Evolutionary conservation across 2,329 filamentous ascomycete genomes (phyloP), one percentile per base, ranked within the genome.

Genomic region (Clarireedia homoeocarpa): DNA sequence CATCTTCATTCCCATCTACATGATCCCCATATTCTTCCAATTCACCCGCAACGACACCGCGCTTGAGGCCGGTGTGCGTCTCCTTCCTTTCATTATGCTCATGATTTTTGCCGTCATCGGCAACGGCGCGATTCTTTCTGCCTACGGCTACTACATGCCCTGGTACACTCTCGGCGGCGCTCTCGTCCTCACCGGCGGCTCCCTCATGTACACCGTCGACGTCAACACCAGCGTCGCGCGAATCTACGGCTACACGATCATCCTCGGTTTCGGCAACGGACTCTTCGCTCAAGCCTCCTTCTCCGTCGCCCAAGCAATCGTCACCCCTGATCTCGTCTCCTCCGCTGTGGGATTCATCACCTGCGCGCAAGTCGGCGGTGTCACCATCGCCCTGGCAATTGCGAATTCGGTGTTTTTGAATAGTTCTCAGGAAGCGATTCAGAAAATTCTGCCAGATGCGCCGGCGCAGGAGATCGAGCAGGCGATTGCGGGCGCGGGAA

Each of bases 11-110:
- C 61, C 74, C 2, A 66, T 70, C 3, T 75, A 73, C 62, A 40
- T 53, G n/a, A 30, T 77, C 48, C 74, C 79, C 27, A 77, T 81
- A 56, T 74, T 75, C 62, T 78, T 77, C 51, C 75, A 77, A 51
- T 77, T 78, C 55, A 75, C 79, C 36, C 72, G 74, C 10, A 73
- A 72, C 40, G 69, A 78, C 26, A 70, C 72, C 1, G 75, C 75
- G 6, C 74, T 79, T 14, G 80, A 72, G 55, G 65, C 70, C 10
- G 68, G 69, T 40, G 67, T 74, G 15, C 63, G 71, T 6, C 66
- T 72, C 15, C 63, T 74, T 0, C 71, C 71, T 3, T 62, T 69
- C n/a, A 69, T 73, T 56, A 57, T 72, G 34, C 60, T 69, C 5
- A 63, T 73, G 54, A 67, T 71, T 14, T 60, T 72, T 39, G 63